Conservation (phyloP, 768 basidiomycete genomes). For the Boletus fagicola region DNA sequence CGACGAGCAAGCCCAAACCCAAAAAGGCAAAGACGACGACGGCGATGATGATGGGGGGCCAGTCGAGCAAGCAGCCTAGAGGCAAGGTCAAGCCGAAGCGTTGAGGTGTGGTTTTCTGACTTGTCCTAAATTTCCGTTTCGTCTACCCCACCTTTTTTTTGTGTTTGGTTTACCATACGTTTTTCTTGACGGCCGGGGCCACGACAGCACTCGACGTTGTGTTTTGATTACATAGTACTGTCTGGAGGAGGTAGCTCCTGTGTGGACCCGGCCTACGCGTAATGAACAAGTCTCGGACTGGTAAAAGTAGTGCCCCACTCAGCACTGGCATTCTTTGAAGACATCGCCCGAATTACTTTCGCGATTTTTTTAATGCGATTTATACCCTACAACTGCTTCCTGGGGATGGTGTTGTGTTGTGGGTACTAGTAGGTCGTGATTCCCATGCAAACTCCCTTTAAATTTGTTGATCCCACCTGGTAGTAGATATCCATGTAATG, state of each 20-base stretch:
- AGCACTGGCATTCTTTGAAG: too few species aligned
- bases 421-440: too few species aligned
- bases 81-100: conserved; percentile 22
- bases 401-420: too few species aligned
- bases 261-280: neutral
- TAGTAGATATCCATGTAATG: too few species aligned
- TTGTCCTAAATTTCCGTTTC: neutral
- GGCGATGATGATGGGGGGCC: neutral
- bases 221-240: neutral
- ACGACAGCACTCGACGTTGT: neutral
- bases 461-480: too few species aligned
- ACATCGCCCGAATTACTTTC: too few species aligned
- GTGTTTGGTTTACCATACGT: neutral
- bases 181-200: neutral
- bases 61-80: conserved; percentile 17
- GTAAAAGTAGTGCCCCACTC: too few species aligned
- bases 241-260: neutral
- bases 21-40: conserved; percentile 35
- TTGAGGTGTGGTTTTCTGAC: neutral
- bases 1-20: conserved; percentile 45
- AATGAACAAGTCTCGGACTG: neutral
- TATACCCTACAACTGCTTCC: too few species aligned
- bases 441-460: too few species aligned
- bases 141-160: neutral
- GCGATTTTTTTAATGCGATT: too few species aligned